Base-by-base conservation (phyloP, 352 stramenopile genomes). In the Globisporangium radiosum region DNA sequence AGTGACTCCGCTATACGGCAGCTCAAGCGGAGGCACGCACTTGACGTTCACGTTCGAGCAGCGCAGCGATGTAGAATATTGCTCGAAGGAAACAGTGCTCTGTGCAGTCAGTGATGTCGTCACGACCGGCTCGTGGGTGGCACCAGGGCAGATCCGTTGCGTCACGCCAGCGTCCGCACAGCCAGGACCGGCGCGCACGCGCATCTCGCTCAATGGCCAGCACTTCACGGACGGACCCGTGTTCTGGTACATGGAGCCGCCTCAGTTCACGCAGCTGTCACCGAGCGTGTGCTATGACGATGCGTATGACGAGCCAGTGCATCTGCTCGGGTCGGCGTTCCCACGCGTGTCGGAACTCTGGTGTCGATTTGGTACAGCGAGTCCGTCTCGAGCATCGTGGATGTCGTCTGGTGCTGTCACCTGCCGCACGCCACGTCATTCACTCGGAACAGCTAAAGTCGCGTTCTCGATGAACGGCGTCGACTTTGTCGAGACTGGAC, bases 401-500 rank as follows among this genome's bases (percentile, higher is more conserved):
- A 36, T 73, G 9, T 82, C 70, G 1, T 14, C 57, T 1, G 53
- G 42, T 9, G 48, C 69, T 11, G 57, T 76, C 2, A 55, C 70
- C 38, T 84, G 72, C 42, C 58, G 48, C 0, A 54, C 69, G 4
- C 73, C 76, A 47, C 7, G 47, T 13, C 70, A 77, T 59, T 48
- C 45, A 17, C 56, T 58, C 10, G 60, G 59, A 11, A 61, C 14
- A 47, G 59, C 77, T 43, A n/a, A 45, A 13, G 61, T 85, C 39
- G 52, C 58, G 0, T 74, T 91, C 55, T 84, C 81, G 4, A 56
- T 80, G 0, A 88, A 91, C 44, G 73, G 66, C n/a, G 52, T 81
- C 4, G 76, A 89, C 52, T 64, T 76, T 25, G 56, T 78, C 11
- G 47, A 70, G 5, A 71, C 70, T 4, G 50, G 54, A 0, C 37